Base-by-base conservation (phyloP, 2,329 filamentous ascomycete genomes). In the Tolypocladium endophyticum region DNA sequence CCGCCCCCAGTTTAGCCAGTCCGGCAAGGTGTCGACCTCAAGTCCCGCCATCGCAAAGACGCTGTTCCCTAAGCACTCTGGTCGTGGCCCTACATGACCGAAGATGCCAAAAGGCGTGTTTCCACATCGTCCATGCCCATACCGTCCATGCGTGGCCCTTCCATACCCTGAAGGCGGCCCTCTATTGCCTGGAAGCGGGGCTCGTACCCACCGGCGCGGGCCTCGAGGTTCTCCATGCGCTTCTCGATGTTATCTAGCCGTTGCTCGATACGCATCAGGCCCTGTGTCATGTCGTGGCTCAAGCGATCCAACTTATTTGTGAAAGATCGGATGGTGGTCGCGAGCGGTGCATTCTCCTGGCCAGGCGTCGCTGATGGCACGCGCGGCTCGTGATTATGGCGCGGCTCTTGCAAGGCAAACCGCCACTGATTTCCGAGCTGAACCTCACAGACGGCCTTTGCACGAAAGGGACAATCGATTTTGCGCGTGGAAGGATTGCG, bases 361-460 rank as follows among this genome's bases (percentile, higher is more conserved):
- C 81, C 81, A 1, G 81, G 78, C 1, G 77, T 76, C 41, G 79
- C 80, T 23, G 81, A 78, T 11, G 81, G 76, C 56, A 83, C 72
- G 61, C 83, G 80, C 38, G 83, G 79, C 65, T 85, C 83, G 67
- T 86, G 83, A 69, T 86, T 86, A 68, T 86, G 83, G 18, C 81
- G 76, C n/a, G 77, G 70, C 60, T 84, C 81, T 61, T 85, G 83
- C 14, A 86, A 79, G 9, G 79, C 80, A 63, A 86, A 86, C n/a
- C 83, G 81, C 83, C 83, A 86, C 70, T 85, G 82, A 62, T 85
- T 84, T 50, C 79, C 79, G 14, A 86, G 74, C 68, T 84, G 82
- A 8, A 86, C 83, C 67, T 86, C 83, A 63, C 83, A 86, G 28
- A 86, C 83, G 30, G 83, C 83, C 73, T 86, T 86, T 59, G 83